These are phyloP conservation scores for Microbotryum intermedium DNA, from an alignment of 1,284 basidiomycete species.

Conservation along the genomic window DNA sequence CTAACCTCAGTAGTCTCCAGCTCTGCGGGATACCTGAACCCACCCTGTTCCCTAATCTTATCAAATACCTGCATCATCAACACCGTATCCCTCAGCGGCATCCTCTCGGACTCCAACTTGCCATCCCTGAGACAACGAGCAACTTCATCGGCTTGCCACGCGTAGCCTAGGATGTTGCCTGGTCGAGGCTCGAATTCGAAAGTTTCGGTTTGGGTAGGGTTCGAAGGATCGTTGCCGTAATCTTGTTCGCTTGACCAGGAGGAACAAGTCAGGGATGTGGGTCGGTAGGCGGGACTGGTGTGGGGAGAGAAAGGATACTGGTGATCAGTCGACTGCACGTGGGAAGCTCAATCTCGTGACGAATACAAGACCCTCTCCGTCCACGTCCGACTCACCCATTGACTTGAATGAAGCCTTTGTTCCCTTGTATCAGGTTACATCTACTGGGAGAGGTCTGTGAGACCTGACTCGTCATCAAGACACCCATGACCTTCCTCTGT, in stretches of 20 bases:
- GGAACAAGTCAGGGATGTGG: constrained; percentile 1
- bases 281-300: constrained; percentile 18
- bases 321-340: not conserved
- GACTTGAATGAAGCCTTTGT: too few relatives aligned
- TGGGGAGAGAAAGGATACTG: not conserved
- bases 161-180: constrained; percentile 32
- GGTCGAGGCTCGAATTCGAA: constrained; percentile 16
- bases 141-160: constrained; percentile 43
- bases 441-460: too few relatives aligned
- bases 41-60: constrained; percentile 38
- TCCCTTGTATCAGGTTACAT: too few relatives aligned
- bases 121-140: constrained; percentile 39
- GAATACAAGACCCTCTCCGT: too few relatives aligned
- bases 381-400: too few relatives aligned
- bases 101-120: constrained; percentile 35
- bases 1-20: constrained; percentile 35
- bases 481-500: not conserved
- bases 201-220: constrained; percentile 1
- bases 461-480: not conserved
- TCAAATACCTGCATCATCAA: constrained; percentile 41
- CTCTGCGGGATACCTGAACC: constrained; percentile 37
- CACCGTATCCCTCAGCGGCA: constrained; percentile 37
- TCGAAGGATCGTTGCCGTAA: not conserved
- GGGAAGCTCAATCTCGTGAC: too few relatives aligned
- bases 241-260: constrained; percentile 10